Conservation (phyloP, 75 land plant species). For the Isoetes taiwanensis region DNA sequence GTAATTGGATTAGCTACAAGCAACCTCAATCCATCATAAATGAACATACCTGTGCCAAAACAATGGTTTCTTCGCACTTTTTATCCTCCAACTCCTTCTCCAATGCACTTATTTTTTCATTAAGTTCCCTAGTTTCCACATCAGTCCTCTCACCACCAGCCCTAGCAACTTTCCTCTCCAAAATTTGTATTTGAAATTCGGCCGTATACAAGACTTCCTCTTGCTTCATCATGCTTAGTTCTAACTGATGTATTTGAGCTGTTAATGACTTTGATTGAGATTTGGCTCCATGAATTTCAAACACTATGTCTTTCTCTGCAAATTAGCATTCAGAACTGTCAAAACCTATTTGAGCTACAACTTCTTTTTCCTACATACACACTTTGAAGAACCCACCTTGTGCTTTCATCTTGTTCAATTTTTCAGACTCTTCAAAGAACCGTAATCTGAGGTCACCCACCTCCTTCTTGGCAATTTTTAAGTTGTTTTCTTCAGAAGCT, state of each 20-base stretch:
- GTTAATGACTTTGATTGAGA: slow-evolving; percentile 17
- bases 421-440: slow-evolving; percentile 18
- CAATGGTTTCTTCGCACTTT: slow-evolving; percentile 14
- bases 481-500: slow-evolving; percentile 15
- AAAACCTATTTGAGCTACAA: neutral
- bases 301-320: slow-evolving; percentile 17
- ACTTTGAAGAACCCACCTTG: slow-evolving; percentile 7
- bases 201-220: slow-evolving; percentile 20
- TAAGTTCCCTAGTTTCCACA: slow-evolving; percentile 12
- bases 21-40: neutral
- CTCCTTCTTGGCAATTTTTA: slow-evolving; percentile 21
- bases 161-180: slow-evolving; percentile 24
- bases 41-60: slow-evolving; percentile 14
- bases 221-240: slow-evolving; percentile 17
- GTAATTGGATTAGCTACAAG: neutral
- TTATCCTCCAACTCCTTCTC: slow-evolving; percentile 12
- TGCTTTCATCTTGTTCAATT: slow-evolving; percentile 10
- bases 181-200: slow-evolving; percentile 24
- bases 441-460: slow-evolving; percentile 12
- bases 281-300: slow-evolving; percentile 28
- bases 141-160: slow-evolving; percentile 26
- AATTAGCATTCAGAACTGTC: neutral
- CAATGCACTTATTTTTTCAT: slow-evolving; percentile 11
- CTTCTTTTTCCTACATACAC: neutral
- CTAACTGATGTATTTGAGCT: slow-evolving; percentile 19